Conservation (phyloP, 495 filamentous ascomycete genomes). For the Xylaria sp. region DNA sequence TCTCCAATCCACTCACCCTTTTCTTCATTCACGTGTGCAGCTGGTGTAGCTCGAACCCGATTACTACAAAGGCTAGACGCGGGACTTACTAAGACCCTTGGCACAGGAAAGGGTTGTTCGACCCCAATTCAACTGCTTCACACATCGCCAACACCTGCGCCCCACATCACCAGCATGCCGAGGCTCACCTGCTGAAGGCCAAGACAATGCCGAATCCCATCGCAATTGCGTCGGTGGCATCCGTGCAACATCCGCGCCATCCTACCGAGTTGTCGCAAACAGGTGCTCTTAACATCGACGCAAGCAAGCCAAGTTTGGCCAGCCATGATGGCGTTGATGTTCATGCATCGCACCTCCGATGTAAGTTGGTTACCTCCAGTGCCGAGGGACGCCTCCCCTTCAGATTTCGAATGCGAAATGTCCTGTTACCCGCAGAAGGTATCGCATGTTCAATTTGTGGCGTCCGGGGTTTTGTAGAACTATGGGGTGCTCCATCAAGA, state of each 20-base stretch:
- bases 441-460: constrained; percentile 16
- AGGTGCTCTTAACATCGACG: constrained; percentile 37
- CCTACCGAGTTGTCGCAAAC: constrained; percentile 43
- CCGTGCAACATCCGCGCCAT: constrained; percentile 30
- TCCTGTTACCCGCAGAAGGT: constrained; percentile 27
- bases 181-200: constrained; percentile 46
- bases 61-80: constrained; percentile 13
- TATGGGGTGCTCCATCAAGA: constrained; percentile 25
- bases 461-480: background rate
- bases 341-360: constrained; percentile 68
- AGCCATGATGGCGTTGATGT: constrained; percentile 37
- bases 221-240: constrained; percentile 37
- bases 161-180: constrained; percentile 42
- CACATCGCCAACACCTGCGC: constrained; percentile 31
- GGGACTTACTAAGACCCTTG: constrained; percentile 31
- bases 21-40: background rate
- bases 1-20: constrained; percentile 14
- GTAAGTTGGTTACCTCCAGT: constrained; percentile 49
- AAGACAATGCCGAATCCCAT: constrained; percentile 44
- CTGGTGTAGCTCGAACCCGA: background rate
- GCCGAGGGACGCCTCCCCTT: constrained; percentile 17
- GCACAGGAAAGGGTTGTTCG: constrained; percentile 50
- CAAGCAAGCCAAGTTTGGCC: constrained; percentile 36
- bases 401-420: constrained; percentile 38
- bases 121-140: constrained; percentile 35